Percentiles rank a stretch among this genome's conserved stretches.
These are phyloP conservation scores for Wickerhamiella hasegawae DNA, from an alignment of 805 yeast genomes.

Conservation along the genomic window DNA sequence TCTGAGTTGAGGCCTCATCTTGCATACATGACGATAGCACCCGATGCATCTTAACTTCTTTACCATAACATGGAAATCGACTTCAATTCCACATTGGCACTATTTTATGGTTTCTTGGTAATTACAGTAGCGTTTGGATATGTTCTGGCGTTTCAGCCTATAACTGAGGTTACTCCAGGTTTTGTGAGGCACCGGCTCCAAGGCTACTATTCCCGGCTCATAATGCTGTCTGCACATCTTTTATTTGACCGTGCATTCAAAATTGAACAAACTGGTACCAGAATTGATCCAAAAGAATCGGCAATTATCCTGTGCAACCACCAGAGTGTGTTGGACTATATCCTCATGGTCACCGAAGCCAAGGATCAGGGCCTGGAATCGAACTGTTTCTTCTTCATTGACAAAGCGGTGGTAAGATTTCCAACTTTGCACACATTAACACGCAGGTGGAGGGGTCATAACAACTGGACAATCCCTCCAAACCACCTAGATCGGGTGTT, in stretches of 20 bases:
- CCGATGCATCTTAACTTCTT: too few relatives aligned
- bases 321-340: conserved; percentile 48
- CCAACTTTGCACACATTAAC: conserved; percentile 9
- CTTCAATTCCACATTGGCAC: conserved; percentile 3
- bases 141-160: neutral
- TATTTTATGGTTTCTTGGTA: neutral
- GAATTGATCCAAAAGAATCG: conserved; percentile 13
- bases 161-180: neutral
- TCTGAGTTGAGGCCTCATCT: too few relatives aligned
- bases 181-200: neutral
- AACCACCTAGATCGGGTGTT: conserved; percentile 7
- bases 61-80: conserved; percentile 2
- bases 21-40: too few relatives aligned
- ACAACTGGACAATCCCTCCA: conserved; percentile 18
- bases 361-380: conserved; percentile 18
- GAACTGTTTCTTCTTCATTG: conserved; percentile 25
- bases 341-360: conserved; percentile 29
- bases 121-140: neutral
- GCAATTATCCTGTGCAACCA: conserved; percentile 40
- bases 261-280: conserved; percentile 7
- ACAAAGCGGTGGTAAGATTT: conserved; percentile 16
- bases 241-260: conserved; percentile 2
- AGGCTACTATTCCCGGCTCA: conserved; percentile 2
- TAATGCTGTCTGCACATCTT: neutral
- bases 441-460: conserved; percentile 8